These are phyloP conservation scores for Cadophora luteo-olivacea DNA, from an alignment of 2,329 filamentous ascomycete species.

Conservation along the genomic window DNA sequence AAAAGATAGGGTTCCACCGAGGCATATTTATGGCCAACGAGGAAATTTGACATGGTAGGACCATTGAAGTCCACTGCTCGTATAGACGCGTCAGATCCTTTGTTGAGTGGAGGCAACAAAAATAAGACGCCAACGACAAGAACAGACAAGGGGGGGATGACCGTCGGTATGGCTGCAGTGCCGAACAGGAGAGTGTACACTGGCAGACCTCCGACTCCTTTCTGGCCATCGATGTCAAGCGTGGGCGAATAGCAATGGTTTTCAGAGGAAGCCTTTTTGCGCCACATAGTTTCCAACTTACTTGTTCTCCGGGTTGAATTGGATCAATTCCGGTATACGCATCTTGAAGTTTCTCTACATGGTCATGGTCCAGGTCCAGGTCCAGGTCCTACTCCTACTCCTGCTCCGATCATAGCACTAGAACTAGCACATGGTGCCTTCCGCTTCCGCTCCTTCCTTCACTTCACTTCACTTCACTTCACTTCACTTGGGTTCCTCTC, in stretches of 20 bases:
- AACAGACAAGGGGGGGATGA: neutral
- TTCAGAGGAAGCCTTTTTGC: no score
- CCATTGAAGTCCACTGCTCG: no score
- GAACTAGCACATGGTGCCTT: neutral
- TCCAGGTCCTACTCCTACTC: no score
- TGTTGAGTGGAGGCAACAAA: neutral
- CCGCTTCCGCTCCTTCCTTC: neutral
- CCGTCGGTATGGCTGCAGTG: no score
- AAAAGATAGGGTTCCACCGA: neutral
- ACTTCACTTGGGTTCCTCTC: neutral
- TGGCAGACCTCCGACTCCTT: neutral
- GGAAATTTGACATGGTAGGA: no score
- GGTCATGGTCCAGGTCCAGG: no score
- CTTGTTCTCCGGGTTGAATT: no score
- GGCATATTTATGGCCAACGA: neutral
- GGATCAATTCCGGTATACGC: no score
- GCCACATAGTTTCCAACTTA: no score
- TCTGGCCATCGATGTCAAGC: neutral
- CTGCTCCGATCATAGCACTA: neutral
- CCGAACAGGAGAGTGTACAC: neutral
- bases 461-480: neutral
- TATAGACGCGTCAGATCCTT: neutral
- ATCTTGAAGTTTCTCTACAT: no score
- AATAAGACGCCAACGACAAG: neutral
- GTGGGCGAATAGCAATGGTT: neutral